phyloP scores from a whole-genome alignment of 345 rosid species.

The Chamaenerion angustifolium region DNA sequence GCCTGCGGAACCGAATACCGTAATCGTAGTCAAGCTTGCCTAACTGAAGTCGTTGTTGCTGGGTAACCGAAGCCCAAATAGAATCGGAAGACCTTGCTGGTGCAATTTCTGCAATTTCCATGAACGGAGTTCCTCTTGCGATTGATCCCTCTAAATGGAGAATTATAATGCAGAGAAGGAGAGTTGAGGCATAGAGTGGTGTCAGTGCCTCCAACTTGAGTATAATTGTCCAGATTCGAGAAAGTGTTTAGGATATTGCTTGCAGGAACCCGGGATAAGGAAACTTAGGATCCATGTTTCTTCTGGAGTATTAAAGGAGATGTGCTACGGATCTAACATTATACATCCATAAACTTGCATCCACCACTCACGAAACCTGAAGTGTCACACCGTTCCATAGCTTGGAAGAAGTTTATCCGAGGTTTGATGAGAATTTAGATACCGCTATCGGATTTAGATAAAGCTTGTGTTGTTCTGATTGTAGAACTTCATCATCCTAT shows the following conservation, averaged over 20 bases:
- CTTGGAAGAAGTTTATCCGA: slow-evolving; percentile 1
- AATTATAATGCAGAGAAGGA: slow-evolving; percentile 13
- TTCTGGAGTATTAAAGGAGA: slow-evolving; percentile 32
- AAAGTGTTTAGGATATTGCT: slow-evolving; percentile 37
- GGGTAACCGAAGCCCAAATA: too few species aligned
- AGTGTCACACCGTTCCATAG: slow-evolving; percentile 58
- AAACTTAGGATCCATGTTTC: slow-evolving; percentile 57
- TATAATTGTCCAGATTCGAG: slow-evolving; percentile 34
- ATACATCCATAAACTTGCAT: slow-evolving; percentile 26
- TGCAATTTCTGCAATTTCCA: too few species aligned
- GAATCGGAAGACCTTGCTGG: too few species aligned
- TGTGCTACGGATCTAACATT: slow-evolving; percentile 37
- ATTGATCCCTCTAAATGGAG: slow-evolving; percentile 39
- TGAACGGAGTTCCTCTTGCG: slow-evolving; percentile 57
- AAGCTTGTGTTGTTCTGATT: not conserved
- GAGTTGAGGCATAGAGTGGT: slow-evolving; percentile 68
- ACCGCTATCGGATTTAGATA: too few species aligned
- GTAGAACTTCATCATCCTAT: not conserved
- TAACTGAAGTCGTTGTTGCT: too few species aligned
- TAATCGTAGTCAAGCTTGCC: too few species aligned
- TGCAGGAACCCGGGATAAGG: slow-evolving; percentile 33
- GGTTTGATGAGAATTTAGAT: not conserved
- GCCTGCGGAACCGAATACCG: too few species aligned
- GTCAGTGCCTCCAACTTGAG: slow-evolving; percentile 37
- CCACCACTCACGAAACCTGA: slow-evolving; percentile 99